Evolutionary conservation across 345 rosid species (phyloP).

Genomic region (Salix caprea): DNA sequence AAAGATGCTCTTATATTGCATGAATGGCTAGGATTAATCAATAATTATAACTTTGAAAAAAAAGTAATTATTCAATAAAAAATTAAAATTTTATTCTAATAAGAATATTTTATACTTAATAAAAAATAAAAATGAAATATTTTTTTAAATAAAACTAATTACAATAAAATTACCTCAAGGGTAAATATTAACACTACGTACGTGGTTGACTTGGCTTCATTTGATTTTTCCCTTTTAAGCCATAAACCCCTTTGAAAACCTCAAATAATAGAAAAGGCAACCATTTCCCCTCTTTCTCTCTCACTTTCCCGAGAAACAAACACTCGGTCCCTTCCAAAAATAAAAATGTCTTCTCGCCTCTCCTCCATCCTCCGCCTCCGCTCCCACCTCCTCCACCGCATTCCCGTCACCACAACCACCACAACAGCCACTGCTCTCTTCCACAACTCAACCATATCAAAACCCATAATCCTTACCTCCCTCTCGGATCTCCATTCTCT

Average conservation of each 20-base stretch:
- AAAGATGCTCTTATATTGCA: too few relatives aligned
- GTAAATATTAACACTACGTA: too few relatives aligned
- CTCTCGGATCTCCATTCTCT: slow-evolving; percentile 25
- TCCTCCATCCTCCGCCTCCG: slow-evolving; percentile 27
- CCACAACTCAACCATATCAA: slow-evolving; percentile 22
- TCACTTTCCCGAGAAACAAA: slow-evolving; percentile 15
- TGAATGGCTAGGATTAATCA: too few relatives aligned
- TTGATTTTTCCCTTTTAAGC: too few relatives aligned
- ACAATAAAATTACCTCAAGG: too few relatives aligned
- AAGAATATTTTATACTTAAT: too few relatives aligned
- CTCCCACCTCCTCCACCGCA: slow-evolving; percentile 40
- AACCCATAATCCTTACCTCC: slow-evolving; percentile 11
- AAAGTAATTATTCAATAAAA: too few relatives aligned
- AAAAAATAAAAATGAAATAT: too few relatives aligned
- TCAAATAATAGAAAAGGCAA: background rate
- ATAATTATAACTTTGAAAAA: too few relatives aligned
- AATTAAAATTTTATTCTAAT: too few relatives aligned
- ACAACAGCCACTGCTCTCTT: slow-evolving; percentile 12
- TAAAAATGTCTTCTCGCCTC: slow-evolving; percentile 52
- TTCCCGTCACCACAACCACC: slow-evolving; percentile 13
- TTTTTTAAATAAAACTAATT: too few relatives aligned
- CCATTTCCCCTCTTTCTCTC: background rate
- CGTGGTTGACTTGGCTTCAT: too few relatives aligned
- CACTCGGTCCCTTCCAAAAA: background rate
- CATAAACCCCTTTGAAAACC: background rate